A percentile compares a stretch with the other conserved stretches of the same genome.
Conservation (phyloP, 1,284 basidiomycete genomes). For the Cerioporus squamosus region DNA sequence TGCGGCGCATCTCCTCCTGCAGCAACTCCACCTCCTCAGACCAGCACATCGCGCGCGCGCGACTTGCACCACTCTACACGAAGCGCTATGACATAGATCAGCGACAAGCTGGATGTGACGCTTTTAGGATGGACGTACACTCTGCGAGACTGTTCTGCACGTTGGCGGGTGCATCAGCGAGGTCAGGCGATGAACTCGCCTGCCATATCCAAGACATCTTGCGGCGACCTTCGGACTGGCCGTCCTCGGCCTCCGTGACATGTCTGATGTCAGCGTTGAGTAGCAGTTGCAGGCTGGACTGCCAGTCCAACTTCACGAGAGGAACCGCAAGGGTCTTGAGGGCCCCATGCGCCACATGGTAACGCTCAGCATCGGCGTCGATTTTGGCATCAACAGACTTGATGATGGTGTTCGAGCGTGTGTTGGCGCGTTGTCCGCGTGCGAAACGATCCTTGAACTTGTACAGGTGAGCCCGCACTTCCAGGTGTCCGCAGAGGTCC, state of each 20-base stretch:
- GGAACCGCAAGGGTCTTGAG: not conserved
- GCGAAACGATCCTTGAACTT: conserved; percentile 6
- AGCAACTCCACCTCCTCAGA: conserved; percentile 15
- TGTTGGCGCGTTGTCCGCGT: conserved; percentile 2
- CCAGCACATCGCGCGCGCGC: conserved; percentile 15
- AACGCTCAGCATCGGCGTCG: not conserved
- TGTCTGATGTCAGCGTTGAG: not conserved
- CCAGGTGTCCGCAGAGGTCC: conserved; percentile 24
- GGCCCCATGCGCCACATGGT: not conserved
- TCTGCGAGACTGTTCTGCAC: not conserved
- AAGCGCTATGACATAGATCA: conserved; percentile 26
- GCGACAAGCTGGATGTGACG: too few species aligned
- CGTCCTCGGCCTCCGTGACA: not conserved
- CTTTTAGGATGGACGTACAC: not conserved
- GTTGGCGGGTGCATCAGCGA: too few species aligned
- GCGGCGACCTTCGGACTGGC: not conserved
- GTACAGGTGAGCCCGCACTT: not conserved
- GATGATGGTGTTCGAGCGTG: conserved; percentile 1
- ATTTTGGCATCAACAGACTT: not conserved
- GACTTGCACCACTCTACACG: conserved; percentile 13
- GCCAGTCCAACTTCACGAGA: not conserved
- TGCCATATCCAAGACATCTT: conserved; percentile 1
- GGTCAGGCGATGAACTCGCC: not conserved
- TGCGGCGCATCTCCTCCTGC: conserved; percentile 20
- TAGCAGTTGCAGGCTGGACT: not conserved